These are phyloP conservation scores for Phellopilus nigrolimitatus DNA, from an alignment of 1,284 basidiomycete species.

Conservation along the genomic window DNA sequence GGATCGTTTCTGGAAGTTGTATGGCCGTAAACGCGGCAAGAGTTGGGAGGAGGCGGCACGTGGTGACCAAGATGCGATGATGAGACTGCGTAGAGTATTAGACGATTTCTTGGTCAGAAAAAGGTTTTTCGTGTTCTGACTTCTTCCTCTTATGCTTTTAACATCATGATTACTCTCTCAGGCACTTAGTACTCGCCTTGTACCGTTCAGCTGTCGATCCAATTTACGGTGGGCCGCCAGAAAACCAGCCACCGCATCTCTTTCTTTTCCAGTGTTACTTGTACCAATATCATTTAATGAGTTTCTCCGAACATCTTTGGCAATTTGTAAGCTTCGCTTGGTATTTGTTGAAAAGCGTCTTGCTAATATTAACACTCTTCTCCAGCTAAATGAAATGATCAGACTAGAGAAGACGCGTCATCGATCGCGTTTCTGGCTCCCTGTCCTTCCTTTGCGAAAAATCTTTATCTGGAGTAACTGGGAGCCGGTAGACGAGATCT, in stretches of 20 bases:
- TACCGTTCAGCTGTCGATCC: conserved; percentile 61
- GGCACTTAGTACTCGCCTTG: conserved; percentile 64
- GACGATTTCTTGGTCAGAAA: conserved; percentile 46
- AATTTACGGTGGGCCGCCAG: conserved; percentile 30
- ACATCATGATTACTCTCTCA: conserved; percentile 25
- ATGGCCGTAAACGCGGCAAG: conserved; percentile 33
- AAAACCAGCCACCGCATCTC: conserved; percentile 50
- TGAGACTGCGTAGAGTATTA: conserved; percentile 37
- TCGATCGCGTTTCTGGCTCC: conserved; percentile 62
- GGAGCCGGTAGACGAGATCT: conserved; percentile 40
- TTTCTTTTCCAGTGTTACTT: conserved; percentile 66
- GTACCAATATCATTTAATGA: conserved; percentile 69
- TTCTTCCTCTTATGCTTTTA: too few species aligned
- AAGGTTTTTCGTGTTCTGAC: too few species aligned
- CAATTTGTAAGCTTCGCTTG: conserved; percentile 38
- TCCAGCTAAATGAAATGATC: conserved; percentile 51
- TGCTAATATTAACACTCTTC: neutral
- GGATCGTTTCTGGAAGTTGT: conserved; percentile 32
- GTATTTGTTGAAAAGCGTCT: neutral
- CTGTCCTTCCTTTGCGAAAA: conserved; percentile 41
- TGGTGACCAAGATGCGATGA: conserved; percentile 36
- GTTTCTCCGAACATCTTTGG: conserved; percentile 43
- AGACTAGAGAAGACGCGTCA: conserved; percentile 51
- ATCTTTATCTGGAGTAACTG: conserved; percentile 41
- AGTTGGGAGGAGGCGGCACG: conserved; percentile 34